phyloP scores from a whole-genome alignment of 2,329 filamentous ascomycete genomes.

The Nothophoma quercina region DNA sequence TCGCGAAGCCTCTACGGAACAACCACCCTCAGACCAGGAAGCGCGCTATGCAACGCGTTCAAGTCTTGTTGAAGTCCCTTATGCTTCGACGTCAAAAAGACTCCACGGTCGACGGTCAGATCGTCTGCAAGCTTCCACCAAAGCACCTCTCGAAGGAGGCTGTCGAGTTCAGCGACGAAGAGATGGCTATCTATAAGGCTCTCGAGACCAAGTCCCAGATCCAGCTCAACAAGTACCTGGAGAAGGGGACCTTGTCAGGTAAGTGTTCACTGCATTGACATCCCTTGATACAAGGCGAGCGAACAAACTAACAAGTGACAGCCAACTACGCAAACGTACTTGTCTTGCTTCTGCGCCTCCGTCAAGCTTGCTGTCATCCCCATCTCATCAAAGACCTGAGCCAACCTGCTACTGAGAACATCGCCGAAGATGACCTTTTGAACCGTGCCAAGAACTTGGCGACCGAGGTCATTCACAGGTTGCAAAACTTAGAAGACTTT shows the following conservation, averaged over 20 bases:
- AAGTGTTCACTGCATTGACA: conserved; percentile 1
- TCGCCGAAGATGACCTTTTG: conserved; percentile 64
- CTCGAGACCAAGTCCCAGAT: conserved; percentile 73
- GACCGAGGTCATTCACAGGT: conserved; percentile 68
- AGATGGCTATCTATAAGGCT: conserved; percentile 69
- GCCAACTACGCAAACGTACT: conserved; percentile 80
- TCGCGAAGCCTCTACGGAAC: conserved; percentile 59
- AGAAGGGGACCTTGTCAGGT: conserved; percentile 69
- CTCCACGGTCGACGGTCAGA: conserved; percentile 79
- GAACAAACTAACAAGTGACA: conserved; percentile 16
- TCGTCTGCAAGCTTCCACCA: conserved; percentile 72
- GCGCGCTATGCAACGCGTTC: conserved; percentile 72
- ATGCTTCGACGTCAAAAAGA: conserved; percentile 84
- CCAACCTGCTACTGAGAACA: conserved; percentile 66
- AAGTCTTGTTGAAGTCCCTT: conserved; percentile 78
- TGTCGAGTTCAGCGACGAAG: conserved; percentile 72
- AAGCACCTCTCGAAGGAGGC: conserved; percentile 69
- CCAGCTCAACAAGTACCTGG: conserved; percentile 79
- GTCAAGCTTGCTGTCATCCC: conserved; percentile 82
- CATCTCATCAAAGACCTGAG: conserved; percentile 73
- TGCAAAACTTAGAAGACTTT: conserved; percentile 68
- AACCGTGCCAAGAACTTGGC: conserved; percentile 69
- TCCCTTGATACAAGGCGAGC: background rate
- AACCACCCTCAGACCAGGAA: conserved; percentile 41
- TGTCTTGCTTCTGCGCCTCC: conserved; percentile 79